phyloP scores from a whole-genome alignment of 306 rosid genomes.

The Datisca glomerata region DNA sequence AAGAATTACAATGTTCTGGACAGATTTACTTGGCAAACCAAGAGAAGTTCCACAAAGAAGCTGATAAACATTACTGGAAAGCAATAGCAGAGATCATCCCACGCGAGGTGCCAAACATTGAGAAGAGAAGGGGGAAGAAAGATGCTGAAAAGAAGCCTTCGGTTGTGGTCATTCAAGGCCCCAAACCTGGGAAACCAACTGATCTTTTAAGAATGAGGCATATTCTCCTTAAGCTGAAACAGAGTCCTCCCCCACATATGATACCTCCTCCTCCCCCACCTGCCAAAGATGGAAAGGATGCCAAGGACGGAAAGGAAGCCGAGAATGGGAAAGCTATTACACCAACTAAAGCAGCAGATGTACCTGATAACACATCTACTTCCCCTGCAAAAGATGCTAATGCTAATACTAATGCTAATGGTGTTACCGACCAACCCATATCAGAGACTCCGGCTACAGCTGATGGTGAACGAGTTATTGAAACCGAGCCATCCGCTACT shows the following conservation, averaged over 20 bases:
- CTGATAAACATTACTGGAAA: slow-evolving; percentile 84
- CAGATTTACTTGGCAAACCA: slow-evolving; percentile 62
- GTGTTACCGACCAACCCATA: slow-evolving; percentile 16
- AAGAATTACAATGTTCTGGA: slow-evolving; percentile 10
- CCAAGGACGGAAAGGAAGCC: slow-evolving; percentile 11
- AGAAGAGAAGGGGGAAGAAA: slow-evolving; percentile 84
- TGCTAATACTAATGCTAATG: slow-evolving; percentile 24
- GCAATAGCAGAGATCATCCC: slow-evolving; percentile 89
- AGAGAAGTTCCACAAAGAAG: slow-evolving; percentile 96
- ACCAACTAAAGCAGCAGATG: slow-evolving; percentile 23
- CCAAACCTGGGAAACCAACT: slow-evolving; percentile 93
- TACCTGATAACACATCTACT: slow-evolving; percentile 20
- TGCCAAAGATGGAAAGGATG: slow-evolving; percentile 37
- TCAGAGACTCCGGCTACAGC: slow-evolving; percentile 22
- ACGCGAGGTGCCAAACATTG: slow-evolving; percentile 80
- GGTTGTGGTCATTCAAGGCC: slow-evolving; percentile 58
- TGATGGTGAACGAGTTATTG: slow-evolving; percentile 24
- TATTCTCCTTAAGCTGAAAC: slow-evolving; percentile 65
- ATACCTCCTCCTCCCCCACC: slow-evolving; percentile 73
- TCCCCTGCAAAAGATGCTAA: slow-evolving; percentile 28
- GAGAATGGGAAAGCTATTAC: slow-evolving; percentile 27
- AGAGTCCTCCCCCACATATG: slow-evolving; percentile 80
- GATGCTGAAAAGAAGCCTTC: slow-evolving; percentile 69
- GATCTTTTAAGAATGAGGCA: slow-evolving; percentile 88
- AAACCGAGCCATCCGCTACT: slow-evolving; percentile 21